Conservation (phyloP, 208 protist genomes). For the Trypanosoma theileri region DNA sequence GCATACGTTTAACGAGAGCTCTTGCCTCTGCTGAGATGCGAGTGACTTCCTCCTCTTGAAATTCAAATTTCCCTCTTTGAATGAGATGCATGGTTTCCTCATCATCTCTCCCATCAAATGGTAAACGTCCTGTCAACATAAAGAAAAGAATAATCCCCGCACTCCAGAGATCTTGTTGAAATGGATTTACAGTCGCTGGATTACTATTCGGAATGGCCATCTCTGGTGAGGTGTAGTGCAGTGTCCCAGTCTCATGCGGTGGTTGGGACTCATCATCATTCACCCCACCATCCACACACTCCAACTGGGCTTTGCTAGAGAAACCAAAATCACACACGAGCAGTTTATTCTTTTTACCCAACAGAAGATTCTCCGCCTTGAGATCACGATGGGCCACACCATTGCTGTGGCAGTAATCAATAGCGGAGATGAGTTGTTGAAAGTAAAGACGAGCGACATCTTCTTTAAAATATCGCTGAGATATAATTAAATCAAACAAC, state of each 20-base stretch:
- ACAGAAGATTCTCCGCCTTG: constrained; percentile 90
- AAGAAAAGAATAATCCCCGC: constrained; percentile 93
- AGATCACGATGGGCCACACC: constrained; percentile 87
- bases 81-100: constrained; percentile 94
- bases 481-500: constrained; percentile 94
- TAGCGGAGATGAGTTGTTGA: constrained; percentile 93
- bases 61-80: constrained; percentile 48
- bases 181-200: constrained; percentile 44
- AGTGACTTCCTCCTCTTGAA: constrained; percentile 64
- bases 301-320: constrained; percentile 46
- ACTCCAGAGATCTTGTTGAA: constrained; percentile 91
- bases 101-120: constrained; percentile 94
- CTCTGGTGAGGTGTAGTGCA: constrained; percentile 89
- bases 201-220: background rate
- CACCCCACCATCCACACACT: constrained; percentile 54
- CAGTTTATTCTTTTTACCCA: constrained; percentile 64
- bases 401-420: constrained; percentile 93
- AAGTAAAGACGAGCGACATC: constrained; percentile 88
- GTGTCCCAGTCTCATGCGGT: constrained; percentile 46
- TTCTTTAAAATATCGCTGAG: constrained; percentile 81
- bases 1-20: constrained; percentile 66
- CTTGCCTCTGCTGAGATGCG: constrained; percentile 68
- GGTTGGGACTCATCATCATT: constrained; percentile 38
- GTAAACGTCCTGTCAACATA: constrained; percentile 95
- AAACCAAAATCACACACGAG: constrained; percentile 92